phyloP scores from a whole-genome alignment of 441 rosid species.

The Raphanus hybrid region DNA sequence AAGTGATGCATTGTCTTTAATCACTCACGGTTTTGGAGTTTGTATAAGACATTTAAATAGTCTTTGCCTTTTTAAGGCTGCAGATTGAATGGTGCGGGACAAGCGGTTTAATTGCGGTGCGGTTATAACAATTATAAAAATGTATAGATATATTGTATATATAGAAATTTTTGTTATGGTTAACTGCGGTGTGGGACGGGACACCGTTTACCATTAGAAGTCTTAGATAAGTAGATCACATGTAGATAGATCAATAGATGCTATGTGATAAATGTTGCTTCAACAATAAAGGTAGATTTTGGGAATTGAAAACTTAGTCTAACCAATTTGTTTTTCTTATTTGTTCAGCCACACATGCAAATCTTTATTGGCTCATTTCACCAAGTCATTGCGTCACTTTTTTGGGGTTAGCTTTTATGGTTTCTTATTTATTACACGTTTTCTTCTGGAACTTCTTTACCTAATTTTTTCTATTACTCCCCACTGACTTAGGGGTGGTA shows the following conservation, averaged over 20 bases:
- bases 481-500: slow-evolving; percentile 20
- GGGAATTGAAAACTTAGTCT: slow-evolving; percentile 13
- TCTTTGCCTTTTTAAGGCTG: background rate
- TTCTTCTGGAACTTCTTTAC: slow-evolving; percentile 46
- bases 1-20: background rate
- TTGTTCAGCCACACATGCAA: slow-evolving; percentile 21
- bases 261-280: slow-evolving; percentile 15
- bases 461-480: slow-evolving; percentile 43
- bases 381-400: too few relatives aligned
- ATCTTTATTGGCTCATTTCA: slow-evolving; percentile 23
- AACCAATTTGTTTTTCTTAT: slow-evolving; percentile 1
- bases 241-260: slow-evolving; percentile 8
- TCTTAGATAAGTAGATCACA: slow-evolving; percentile 15
- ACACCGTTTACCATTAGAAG: too few relatives aligned
- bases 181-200: too few relatives aligned
- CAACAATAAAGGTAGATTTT: background rate
- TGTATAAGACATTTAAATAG: background rate
- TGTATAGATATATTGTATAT: too few relatives aligned
- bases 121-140: too few relatives aligned
- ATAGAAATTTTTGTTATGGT: too few relatives aligned
- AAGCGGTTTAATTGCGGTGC: too few relatives aligned
- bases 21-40: background rate
- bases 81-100: too few relatives aligned
- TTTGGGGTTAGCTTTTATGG: slow-evolving; percentile 21
- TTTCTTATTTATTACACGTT: slow-evolving; percentile 33